These are phyloP conservation scores for Phoenix roebelenii DNA, from an alignment of 176 grass and related monocot species.

Conservation along the genomic window DNA sequence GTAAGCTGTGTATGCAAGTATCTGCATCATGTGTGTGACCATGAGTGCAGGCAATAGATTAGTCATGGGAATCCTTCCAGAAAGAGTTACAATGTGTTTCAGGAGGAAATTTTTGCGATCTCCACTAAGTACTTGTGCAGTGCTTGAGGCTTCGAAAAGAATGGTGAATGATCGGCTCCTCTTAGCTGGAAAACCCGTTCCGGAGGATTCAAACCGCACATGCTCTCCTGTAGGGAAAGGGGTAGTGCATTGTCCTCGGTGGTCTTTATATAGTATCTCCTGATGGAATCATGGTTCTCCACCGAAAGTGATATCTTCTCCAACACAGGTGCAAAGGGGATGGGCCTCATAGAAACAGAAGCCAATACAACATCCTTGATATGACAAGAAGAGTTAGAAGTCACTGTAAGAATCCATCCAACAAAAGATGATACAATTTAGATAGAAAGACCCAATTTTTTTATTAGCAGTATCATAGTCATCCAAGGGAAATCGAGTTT, in stretches of 20 bases:
- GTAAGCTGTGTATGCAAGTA: too few species aligned
- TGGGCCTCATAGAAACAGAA: slow-evolving; percentile 74
- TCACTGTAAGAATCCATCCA: too few species aligned
- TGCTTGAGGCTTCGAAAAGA: slow-evolving; percentile 90
- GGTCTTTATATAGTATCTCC: slow-evolving; percentile 74
- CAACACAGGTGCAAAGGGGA: slow-evolving; percentile 69
- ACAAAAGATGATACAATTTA: too few species aligned
- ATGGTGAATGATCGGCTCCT: slow-evolving; percentile 75
- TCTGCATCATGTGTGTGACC: too few species aligned
- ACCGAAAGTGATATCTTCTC: slow-evolving; percentile 61
- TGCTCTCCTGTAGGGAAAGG: slow-evolving; percentile 52
- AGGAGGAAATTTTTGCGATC: slow-evolving; percentile 45
- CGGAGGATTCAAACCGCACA: slow-evolving; percentile 50
- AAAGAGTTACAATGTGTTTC: slow-evolving; percentile 17
- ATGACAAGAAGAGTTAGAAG: background rate
- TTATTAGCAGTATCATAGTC: too few species aligned
- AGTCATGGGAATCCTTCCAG: too few species aligned
- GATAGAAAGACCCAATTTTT: too few species aligned
- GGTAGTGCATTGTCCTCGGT: slow-evolving; percentile 81
- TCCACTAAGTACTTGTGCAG: slow-evolving; percentile 77
- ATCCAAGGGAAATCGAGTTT: too few species aligned
- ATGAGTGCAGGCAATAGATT: too few species aligned
- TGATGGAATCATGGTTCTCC: slow-evolving; percentile 64
- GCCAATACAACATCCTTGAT: slow-evolving; percentile 69
- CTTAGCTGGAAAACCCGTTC: slow-evolving; percentile 76